Base-by-base conservation (phyloP, 306 rosid genomes). In the Castanea crenata region DNA sequence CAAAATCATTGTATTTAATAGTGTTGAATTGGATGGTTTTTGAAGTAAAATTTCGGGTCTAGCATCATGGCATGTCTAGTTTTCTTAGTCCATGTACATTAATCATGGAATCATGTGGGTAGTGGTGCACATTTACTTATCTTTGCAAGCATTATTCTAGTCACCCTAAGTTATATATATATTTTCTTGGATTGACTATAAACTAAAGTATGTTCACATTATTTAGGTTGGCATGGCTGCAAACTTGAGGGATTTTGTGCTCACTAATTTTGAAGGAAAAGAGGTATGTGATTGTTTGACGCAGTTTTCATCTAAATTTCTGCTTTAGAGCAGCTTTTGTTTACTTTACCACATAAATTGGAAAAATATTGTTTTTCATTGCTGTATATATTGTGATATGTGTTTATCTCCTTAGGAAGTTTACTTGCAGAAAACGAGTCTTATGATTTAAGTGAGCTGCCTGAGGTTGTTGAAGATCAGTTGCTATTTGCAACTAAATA, bases 181-280 rank as follows among this genome's bases (percentile, higher is more conserved):
- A 13, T 69, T 14, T 51, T 34, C 35, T 35, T 68, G 55, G 59
- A 57, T 74, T 78, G 51, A 41, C 31, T 52, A 49, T 56, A 71
- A 67, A 76, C 73, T 54, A 69, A 23, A 44, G 46, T 70, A 69
- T 65, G 85, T 72, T 55, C 54, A 27, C 59, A 52, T 75, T 80
- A 56, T 81, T 46, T 85, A 94, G 98, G 91, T 91, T 65, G 97
- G 92, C 63, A 91, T 95, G 97, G 99, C 99, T 81, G 97, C 97
- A 78, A 95, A 95, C 84, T 85, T 92, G 88, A 82, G 83, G 77
- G 94, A 92, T 79, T 91, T 86, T 86, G 90, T 91, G 81, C 86
- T 91, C 58, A 92, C 97, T 51, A 80, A 91, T 85, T 87, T 76
- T 84, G 84, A 86, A 58, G 97, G 99, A 76, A 81, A 91, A 74